Percentiles rank a stretch among this genome's conserved stretches.
Evolutionary conservation across 179 eudicot genomes (phyloP).

Genomic region (Beta corolliflora): DNA sequence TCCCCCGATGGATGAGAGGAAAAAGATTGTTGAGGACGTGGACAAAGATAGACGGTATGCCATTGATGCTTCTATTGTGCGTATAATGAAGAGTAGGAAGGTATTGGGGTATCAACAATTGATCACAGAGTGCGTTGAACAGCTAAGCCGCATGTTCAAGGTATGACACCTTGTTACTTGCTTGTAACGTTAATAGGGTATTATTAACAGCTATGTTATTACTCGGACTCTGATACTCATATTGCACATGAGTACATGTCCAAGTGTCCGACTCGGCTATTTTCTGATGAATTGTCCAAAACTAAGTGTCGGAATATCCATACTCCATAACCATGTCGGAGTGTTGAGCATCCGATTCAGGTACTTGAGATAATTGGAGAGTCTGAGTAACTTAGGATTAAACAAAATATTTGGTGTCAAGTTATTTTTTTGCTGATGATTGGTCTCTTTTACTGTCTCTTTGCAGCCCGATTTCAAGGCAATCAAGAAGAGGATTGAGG

Average conservation of each 20-base stretch:
- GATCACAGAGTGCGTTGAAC: conserved; percentile 72
- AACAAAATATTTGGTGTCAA: background rate
- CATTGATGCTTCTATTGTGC: conserved; percentile 69
- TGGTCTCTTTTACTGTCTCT: conserved; percentile 6
- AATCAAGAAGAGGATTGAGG: conserved; percentile 72
- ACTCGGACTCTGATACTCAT: no score
- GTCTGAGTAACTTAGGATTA: background rate
- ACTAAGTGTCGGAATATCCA: no score
- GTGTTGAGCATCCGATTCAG: no score
- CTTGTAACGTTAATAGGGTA: background rate
- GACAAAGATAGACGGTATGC: conserved; percentile 73
- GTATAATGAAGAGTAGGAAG: conserved; percentile 69
- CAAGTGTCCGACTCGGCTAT: no score
- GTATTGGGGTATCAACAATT: conserved; percentile 63
- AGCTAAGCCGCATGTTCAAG: conserved; percentile 63
- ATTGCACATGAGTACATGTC: no score
- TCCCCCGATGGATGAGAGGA: conserved; percentile 68
- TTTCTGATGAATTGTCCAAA: no score
- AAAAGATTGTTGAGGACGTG: conserved; percentile 63
- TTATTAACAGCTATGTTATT: background rate
- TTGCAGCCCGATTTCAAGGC: conserved; percentile 70
- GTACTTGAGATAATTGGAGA: no score
- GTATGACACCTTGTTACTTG: conserved; percentile 12
- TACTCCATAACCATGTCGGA: no score
- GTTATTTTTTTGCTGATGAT: background rate